Base-by-base conservation (phyloP, 177 flowering plant genomes). In the Vitis hybrid region DNA sequence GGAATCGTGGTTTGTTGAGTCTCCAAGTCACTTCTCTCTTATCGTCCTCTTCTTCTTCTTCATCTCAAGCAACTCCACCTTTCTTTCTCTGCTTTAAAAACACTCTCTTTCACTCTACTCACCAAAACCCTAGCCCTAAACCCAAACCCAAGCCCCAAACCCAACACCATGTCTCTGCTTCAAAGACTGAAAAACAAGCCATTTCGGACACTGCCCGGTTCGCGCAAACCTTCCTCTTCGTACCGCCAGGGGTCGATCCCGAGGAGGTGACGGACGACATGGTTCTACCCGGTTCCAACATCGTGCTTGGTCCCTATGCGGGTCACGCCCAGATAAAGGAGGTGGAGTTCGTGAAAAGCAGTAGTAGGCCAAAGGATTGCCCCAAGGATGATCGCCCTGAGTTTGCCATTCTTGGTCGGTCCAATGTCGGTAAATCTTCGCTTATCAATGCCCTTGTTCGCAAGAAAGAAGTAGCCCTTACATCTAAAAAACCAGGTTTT, bases 401-500 rank as follows among this genome's bases (percentile, higher is more conserved):
- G 76, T 91, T 94, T 66, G 99, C 99, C 1, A 84, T 94, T 66
- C 74, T 94, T n/a, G 98, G 97, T 50, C 84, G 98, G 17, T 94
- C 99, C 24, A 93, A 94, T 78, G 99, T 94, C 2, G 99, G 98
- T 35, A 94, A 94, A 71, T 93, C 98, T 17, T 93, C 97, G 17
- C 93, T 93, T 66, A 89, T 94, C 74, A 94, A 94, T 74, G 71
- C 93, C 32, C 83, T 94, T 17, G 89, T 84, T 17, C 78, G 88
- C 51, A 89, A 81, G 82, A 93, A 93, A 69, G 97, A 88, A 63
- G 84, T 94, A 14, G 99, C 98, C 32, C 93, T 94, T 62, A 94
- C 98, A 27, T 94, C 99, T 12, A 94, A 94, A 76, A 94, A 88
- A 69, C 98, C 99, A 80, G 99, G 97, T 94, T 50, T 69, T 3